Evolutionary conservation across 2,329 filamentous ascomycete genomes (phyloP).

Genomic region (Thermoascus crustaceus): DNA sequence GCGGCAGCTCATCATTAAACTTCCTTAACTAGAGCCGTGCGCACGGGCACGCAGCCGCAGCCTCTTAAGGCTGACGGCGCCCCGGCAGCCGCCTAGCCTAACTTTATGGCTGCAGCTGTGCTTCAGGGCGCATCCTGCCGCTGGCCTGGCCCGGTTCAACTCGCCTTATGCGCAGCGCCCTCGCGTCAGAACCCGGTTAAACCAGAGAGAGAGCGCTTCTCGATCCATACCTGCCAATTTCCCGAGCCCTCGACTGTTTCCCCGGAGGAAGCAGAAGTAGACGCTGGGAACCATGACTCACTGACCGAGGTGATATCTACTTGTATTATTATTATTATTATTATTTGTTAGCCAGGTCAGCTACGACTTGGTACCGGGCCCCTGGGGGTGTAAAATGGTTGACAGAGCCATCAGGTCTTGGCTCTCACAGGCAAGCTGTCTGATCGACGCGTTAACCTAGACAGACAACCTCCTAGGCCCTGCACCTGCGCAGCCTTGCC

Average conservation of each 20-base stretch:
- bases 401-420: neutral
- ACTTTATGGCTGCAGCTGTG: constrained; percentile 1
- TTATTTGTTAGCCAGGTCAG: too few species aligned
- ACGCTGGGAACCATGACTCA: too few species aligned
- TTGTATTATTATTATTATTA: constrained; percentile 2
- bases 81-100: constrained; percentile 6
- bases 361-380: too few species aligned
- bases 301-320: constrained; percentile 1
- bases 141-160: neutral
- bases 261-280: neutral
- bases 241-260: neutral
- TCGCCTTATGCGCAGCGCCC: neutral
- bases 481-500: too few species aligned
- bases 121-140: constrained; percentile 2
- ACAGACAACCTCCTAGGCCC: too few species aligned
- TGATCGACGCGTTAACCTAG: constrained; percentile 2
- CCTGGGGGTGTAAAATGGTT: too few species aligned
- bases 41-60: constrained; percentile 16
- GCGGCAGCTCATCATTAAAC: constrained; percentile 1
- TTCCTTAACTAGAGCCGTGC: constrained; percentile 7
- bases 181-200: neutral
- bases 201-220: neutral
- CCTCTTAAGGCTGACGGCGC: constrained; percentile 28
- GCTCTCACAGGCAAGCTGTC: neutral
- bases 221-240: neutral